phyloP scores from a whole-genome alignment of 805 yeast genomes.

The Wickerhamiella azymoides region DNA sequence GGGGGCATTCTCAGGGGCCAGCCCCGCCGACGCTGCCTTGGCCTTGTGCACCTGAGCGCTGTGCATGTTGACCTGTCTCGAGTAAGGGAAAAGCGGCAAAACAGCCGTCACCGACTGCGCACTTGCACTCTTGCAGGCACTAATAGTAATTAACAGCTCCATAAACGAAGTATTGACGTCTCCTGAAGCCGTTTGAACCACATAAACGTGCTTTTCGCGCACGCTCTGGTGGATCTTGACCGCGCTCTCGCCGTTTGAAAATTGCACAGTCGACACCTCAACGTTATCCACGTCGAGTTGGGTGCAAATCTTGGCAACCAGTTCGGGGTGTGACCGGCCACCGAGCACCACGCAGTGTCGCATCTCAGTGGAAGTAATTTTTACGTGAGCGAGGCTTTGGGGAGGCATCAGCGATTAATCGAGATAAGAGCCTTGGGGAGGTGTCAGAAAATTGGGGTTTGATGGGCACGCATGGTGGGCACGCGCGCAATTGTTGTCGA shows the following conservation, averaged over 20 bases:
- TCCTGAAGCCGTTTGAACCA: constrained; percentile 77
- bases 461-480: no score
- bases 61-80: constrained; percentile 91
- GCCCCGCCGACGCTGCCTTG: not conserved
- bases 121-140: constrained; percentile 88
- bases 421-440: no score
- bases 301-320: constrained; percentile 62
- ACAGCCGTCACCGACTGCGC: constrained; percentile 84
- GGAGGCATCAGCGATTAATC: no score
- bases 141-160: constrained; percentile 66
- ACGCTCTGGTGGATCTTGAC: constrained; percentile 78
- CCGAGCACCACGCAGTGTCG: constrained; percentile 79
- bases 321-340: constrained; percentile 76
- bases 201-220: constrained; percentile 90
- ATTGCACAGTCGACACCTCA: constrained; percentile 33
- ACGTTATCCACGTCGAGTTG: constrained; percentile 66
- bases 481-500: no score
- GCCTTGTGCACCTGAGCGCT: constrained; percentile 30
- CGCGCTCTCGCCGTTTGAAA: constrained; percentile 83
- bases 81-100: constrained; percentile 85
- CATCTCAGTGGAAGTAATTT: constrained; percentile 30
- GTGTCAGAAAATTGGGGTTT: no score
- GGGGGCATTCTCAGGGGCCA: not conserved
- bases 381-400: not conserved
- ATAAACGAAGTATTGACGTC: constrained; percentile 77